Conservation (phyloP, 352 stramenopile genomes). For the Blastocystis sp. region DNA sequence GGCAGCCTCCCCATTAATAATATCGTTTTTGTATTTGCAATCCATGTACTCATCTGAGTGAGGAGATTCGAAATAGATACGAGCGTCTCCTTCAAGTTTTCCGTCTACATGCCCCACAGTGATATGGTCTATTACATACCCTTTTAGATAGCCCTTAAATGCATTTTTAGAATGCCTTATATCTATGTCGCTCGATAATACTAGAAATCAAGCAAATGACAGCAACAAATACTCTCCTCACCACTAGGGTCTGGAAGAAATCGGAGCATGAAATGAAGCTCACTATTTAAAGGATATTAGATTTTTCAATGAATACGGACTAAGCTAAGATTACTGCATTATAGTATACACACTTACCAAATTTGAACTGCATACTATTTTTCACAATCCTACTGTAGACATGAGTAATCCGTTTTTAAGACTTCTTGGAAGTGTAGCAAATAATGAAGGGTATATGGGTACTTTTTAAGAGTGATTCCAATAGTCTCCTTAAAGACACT, state of each 20-base stretch:
- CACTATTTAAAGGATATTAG: background rate
- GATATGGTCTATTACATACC: conserved; percentile 19
- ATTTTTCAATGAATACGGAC: too few relatives aligned
- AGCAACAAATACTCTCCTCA: background rate
- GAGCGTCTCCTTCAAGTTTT: background rate
- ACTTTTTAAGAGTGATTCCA: background rate
- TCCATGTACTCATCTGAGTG: conserved; percentile 1
- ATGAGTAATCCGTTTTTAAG: conserved; percentile 42
- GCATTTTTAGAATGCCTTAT: background rate
- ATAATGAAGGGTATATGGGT: background rate
- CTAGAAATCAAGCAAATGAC: background rate
- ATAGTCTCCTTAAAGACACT: conserved; percentile 22
- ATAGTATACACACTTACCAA: too few relatives aligned
- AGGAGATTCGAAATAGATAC: conserved; percentile 20
- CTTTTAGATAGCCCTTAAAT: conserved; percentile 19
- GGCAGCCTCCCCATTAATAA: background rate
- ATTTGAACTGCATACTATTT: too few relatives aligned
- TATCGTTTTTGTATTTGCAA: background rate
- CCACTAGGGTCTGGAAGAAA: background rate
- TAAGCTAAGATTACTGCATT: too few relatives aligned
- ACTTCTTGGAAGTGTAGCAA: conserved; percentile 25
- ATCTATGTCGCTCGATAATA: background rate
- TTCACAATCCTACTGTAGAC: background rate
- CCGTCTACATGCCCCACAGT: background rate
- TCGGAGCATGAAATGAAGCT: background rate